A percentile compares a stretch with the other conserved stretches of the same genome.
Conservation (phyloP, 768 basidiomycete species). For the Xerocomellus amylosporus region DNA sequence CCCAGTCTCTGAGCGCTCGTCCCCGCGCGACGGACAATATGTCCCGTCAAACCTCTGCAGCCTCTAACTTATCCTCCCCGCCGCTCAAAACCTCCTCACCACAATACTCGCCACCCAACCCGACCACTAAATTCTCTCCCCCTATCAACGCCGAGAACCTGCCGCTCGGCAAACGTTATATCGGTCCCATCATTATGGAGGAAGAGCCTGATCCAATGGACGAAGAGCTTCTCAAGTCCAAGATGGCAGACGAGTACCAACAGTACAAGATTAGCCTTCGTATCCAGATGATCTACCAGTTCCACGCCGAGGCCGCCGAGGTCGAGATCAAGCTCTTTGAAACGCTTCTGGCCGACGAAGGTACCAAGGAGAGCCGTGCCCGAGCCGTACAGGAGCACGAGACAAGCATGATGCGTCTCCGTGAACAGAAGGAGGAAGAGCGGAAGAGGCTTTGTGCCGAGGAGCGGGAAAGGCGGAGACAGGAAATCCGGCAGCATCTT, state of each 20-base stretch:
- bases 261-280: constrained; percentile 31
- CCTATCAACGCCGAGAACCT: constrained; percentile 17
- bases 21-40: constrained; percentile 29
- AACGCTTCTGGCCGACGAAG: constrained; percentile 22
- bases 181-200: constrained; percentile 30
- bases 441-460: constrained; percentile 30
- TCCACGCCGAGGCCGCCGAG: constrained; percentile 29
- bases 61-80: constrained; percentile 23
- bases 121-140: constrained; percentile 27
- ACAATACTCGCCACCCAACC: constrained; percentile 27
- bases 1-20: constrained; percentile 17
- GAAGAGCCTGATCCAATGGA: constrained; percentile 30
- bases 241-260: constrained; percentile 34
- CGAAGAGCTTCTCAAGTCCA: constrained; percentile 29
- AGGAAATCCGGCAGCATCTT: constrained; percentile 20
- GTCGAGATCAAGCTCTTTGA: constrained; percentile 32
- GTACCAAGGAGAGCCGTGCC: constrained; percentile 31
- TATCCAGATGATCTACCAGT: constrained; percentile 35
- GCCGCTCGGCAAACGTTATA: constrained; percentile 32
- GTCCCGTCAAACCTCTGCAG: constrained; percentile 29
- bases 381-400: constrained; percentile 33
- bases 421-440: constrained; percentile 33
- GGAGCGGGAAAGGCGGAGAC: constrained; percentile 27
- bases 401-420: constrained; percentile 31
- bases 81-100: constrained; percentile 21